Base-by-base conservation (phyloP, 495 filamentous ascomycete genomes). In the Penicillium daleae region DNA sequence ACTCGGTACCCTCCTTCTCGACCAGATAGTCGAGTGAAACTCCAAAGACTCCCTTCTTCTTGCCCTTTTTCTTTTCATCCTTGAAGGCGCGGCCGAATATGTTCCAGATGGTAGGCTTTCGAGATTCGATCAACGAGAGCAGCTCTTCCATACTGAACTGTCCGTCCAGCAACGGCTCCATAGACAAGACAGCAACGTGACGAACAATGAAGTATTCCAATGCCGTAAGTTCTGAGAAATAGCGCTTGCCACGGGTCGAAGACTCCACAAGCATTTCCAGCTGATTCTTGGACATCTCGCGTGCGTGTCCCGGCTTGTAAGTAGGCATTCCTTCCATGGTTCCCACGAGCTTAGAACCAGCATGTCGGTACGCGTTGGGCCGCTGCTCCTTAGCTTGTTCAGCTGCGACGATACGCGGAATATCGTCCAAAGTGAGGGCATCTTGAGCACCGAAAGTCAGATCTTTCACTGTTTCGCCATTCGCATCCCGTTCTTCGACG, bases 131-230 rank as follows among this genome's bases (percentile, higher is more conserved):
- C 33, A 99, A 84, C 54, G 91, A 88, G 12, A 99, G 84, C n/a
- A 99, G 79, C 71, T 99, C 96, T 64, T 97, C 96, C 67, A 98
- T 83, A 21, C 90, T 91, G 77, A 97, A 98, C 65, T 94, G 85
- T 15, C 88, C 89, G 61, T 96, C 92, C 22, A 98, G 80, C 75
- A 98, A 82, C 0, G 95, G 93, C 67, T 97, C 92, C 91, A 99
- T 96, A 1, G 91, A 93, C 46, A 98, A 77, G 3, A 99, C 95
- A 7, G 95, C 96, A 61, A 97, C 89, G 70, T 97, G 92, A 33
- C 95, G 87, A 57, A 99, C 90, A 70, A 97, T 97, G 75, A 99
- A 97, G 69, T 97, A 97, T 66, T 99, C 95, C 60, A 99, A 77
- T 6, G 93, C 93, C 22, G 96, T 95, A 0, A 99, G 83, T 71